Percentiles rank a stretch among this genome's conserved stretches.
These are phyloP conservation scores for Panaeolus cyanescens DNA, from an alignment of 768 basidiomycete species.

Conservation along the genomic window DNA sequence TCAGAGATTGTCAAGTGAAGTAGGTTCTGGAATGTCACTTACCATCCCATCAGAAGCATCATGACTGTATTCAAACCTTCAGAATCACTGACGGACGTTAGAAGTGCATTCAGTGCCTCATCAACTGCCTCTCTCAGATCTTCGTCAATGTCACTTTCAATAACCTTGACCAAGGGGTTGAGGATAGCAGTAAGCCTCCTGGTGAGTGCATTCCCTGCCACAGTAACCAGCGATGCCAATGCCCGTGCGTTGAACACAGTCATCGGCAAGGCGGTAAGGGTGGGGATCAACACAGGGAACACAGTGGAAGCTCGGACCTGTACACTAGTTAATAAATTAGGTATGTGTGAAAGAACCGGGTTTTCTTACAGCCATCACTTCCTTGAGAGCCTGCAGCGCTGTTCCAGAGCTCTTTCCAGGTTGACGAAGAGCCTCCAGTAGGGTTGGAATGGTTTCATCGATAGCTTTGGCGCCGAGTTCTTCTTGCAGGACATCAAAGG, in stretches of 20 bases:
- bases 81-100: constrained; percentile 77
- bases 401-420: constrained; percentile 95
- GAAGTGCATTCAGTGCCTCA: constrained; percentile 72
- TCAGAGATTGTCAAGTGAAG: constrained; percentile 3
- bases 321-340: constrained; percentile 5
- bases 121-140: constrained; percentile 72
- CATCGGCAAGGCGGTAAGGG: constrained; percentile 88
- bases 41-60: constrained; percentile 90
- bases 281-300: constrained; percentile 96
- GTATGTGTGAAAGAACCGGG: background rate
- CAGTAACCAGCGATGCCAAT: constrained; percentile 86
- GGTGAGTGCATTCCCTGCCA: constrained; percentile 90
- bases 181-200: constrained; percentile 79
- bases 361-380: constrained; percentile 86
- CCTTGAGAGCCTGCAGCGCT: constrained; percentile 87
- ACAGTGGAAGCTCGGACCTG: constrained; percentile 92
- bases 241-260: constrained; percentile 94
- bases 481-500: constrained; percentile 93
- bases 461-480: constrained; percentile 89
- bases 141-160: constrained; percentile 69
- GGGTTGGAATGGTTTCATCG: constrained; percentile 94
- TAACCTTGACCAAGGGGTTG: constrained; percentile 74
- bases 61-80: constrained; percentile 92
- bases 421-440: constrained; percentile 90
- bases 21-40: constrained; percentile 23